Conservation (phyloP, 306 rosid species). For the Citrullus colocynthis region DNA sequence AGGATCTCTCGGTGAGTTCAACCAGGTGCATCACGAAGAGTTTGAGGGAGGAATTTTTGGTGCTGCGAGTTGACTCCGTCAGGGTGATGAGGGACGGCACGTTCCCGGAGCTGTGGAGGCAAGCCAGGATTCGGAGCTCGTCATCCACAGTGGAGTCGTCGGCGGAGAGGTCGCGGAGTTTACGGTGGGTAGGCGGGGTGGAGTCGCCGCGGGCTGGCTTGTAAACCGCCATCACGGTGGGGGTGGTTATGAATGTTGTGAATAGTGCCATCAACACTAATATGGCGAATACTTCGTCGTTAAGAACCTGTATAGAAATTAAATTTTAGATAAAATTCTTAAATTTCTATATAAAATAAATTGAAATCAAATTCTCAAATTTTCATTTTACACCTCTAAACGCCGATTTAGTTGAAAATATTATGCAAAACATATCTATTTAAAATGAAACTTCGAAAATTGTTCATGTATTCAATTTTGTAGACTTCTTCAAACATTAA, state of each 20-base stretch:
- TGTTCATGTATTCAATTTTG: too few relatives aligned
- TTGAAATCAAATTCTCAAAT: too few relatives aligned
- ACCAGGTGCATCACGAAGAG: conserved; percentile 70
- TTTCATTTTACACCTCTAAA: too few relatives aligned
- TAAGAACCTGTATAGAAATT: conserved; percentile 39
- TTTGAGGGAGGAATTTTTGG: conserved; percentile 28
- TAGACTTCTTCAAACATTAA: too few relatives aligned
- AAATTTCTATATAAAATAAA: too few relatives aligned
- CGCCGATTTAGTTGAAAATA: too few relatives aligned
- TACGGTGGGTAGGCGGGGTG: conserved; percentile 20
- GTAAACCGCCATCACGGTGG: conserved; percentile 57
- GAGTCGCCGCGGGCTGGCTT: conserved; percentile 41
- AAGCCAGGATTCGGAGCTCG: conserved; percentile 53
- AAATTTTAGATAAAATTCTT: too few relatives aligned
- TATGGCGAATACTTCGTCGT: conserved; percentile 72
- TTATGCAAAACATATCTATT: too few relatives aligned
- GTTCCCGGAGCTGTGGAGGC: conserved; percentile 55
- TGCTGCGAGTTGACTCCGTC: conserved; percentile 46
- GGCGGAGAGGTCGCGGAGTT: conserved; percentile 31
- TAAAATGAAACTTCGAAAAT: too few relatives aligned
- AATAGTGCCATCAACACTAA: conserved; percentile 81
- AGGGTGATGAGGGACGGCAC: conserved; percentile 38
- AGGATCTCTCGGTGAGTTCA: conserved; percentile 65
- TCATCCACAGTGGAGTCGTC: background rate
- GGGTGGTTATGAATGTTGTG: conserved; percentile 84